Conservation (phyloP, 371 early-diverging fungal genomes). For the Saksenaea vasiformis region DNA sequence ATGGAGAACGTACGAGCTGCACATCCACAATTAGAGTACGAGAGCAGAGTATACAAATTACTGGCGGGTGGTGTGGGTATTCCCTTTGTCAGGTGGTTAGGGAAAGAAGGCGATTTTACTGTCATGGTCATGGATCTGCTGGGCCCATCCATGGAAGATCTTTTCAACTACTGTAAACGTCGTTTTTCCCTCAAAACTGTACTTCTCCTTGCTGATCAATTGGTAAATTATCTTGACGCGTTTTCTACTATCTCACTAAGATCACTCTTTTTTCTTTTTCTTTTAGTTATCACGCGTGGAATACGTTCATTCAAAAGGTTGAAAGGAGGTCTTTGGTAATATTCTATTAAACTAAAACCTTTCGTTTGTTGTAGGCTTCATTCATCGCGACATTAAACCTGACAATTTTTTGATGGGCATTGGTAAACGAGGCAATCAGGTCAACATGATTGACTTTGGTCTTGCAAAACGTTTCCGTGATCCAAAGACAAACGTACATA, state of each 20-base stretch:
- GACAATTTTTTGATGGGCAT: slow-evolving; percentile 99
- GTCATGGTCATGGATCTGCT: slow-evolving; percentile 98
- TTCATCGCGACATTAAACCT: slow-evolving; percentile 91
- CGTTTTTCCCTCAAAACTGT: slow-evolving; percentile 98
- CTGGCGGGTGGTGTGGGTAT: slow-evolving; percentile 97
- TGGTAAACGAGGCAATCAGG: slow-evolving; percentile 91
- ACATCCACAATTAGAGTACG: slow-evolving; percentile 97
- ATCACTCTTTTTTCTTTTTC: slow-evolving; percentile 6
- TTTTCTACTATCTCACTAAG: background rate
- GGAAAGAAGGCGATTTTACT: slow-evolving; percentile 91
- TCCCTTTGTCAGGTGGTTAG: slow-evolving; percentile 94
- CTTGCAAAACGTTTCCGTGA: slow-evolving; percentile 97
- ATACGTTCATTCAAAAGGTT: slow-evolving; percentile 94
- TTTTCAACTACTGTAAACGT: slow-evolving; percentile 98
- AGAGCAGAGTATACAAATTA: slow-evolving; percentile 92
- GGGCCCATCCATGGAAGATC: slow-evolving; percentile 98
- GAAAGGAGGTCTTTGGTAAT: no score
- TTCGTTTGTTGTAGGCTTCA: slow-evolving; percentile 37
- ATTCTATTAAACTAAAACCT: background rate
- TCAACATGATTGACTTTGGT: slow-evolving; percentile 99
- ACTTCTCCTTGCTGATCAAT: slow-evolving; percentile 96
- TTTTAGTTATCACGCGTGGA: slow-evolving; percentile 94
- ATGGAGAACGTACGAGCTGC: slow-evolving; percentile 89
- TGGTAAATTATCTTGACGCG: slow-evolving; percentile 63
- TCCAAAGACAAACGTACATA: slow-evolving; percentile 94